These are phyloP conservation scores for Epichloe sp. DNA, from an alignment of 2,329 filamentous ascomycete genomes.

Conservation along the genomic window DNA sequence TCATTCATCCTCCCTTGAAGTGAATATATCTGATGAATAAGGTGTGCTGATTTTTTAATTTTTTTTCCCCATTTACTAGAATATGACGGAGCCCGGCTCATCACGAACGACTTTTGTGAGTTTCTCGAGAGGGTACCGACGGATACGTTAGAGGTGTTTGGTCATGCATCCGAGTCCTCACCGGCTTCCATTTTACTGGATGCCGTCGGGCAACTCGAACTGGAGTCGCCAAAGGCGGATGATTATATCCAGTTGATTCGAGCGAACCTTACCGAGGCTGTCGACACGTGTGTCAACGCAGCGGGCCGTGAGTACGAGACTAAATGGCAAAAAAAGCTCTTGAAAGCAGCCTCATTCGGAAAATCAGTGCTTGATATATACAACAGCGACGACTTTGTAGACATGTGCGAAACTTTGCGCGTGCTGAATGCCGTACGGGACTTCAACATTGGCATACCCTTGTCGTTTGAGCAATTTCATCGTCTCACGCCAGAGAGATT, in stretches of 20 bases:
- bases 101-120: slow-evolving; percentile 92
- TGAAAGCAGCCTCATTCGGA: slow-evolving; percentile 95
- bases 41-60: slow-evolving; percentile 5
- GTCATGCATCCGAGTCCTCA: slow-evolving; percentile 75
- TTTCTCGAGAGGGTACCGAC: slow-evolving; percentile 90
- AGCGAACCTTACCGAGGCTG: slow-evolving; percentile 75
- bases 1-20: background rate
- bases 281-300: slow-evolving; percentile 86
- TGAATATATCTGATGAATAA: background rate
- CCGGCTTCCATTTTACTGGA: slow-evolving; percentile 88
- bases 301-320: slow-evolving; percentile 83
- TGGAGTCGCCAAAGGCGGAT: slow-evolving; percentile 91
- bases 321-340: slow-evolving; percentile 86
- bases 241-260: slow-evolving; percentile 95
- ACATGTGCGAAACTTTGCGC: slow-evolving; percentile 89
- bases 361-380: slow-evolving; percentile 96
- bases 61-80: slow-evolving; percentile 25
- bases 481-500: slow-evolving; percentile 80
- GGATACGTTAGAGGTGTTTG: slow-evolving; percentile 79
- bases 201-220: slow-evolving; percentile 79
- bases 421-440: slow-evolving; percentile 87
- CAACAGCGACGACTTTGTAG: slow-evolving; percentile 96
- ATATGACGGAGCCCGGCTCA: slow-evolving; percentile 72
- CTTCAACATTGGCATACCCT: slow-evolving; percentile 77
- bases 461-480: slow-evolving; percentile 90